Evolutionary conservation across 164 flowering plant genomes (phyloP), one percentile per base, ranked within the genome.

Genomic region (Chimonanthus praecox): DNA sequence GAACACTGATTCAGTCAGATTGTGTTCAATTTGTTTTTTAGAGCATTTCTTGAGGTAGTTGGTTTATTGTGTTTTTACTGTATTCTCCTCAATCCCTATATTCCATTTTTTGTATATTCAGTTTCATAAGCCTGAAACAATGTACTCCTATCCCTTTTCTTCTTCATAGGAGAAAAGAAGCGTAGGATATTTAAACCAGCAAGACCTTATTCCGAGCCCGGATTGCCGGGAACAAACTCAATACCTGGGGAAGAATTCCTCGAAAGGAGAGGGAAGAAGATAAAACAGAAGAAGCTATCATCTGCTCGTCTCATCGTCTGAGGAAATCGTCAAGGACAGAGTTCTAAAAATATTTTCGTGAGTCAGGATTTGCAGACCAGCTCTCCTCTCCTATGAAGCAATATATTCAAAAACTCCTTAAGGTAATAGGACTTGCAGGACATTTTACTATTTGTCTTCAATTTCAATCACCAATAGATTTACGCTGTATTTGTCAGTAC

Each of bases 321-420:
- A 0, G 0, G 21, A 20, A 20, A 20, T 20, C 21, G 21, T 20
- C 21, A 20, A 20, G 21, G 21, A 20, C 21, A 20, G 21, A 20
- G 21, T 20, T 20, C 0, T 20, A 20, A 20, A 20, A 20, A 20
- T 20, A 20, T 20, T 20, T 20, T 20, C 21, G 21, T 83, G 85
- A 88, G 76, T 88, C 92, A 20, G 94, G 97, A 7, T 72, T 77
- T 49, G 99, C 97, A 45, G 83, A 87, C 69, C 83, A 81, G 46
- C 89, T 94, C 46, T 80, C 94, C 46, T 75, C 87, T 74, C 66
- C 75, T 20, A 54, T 87, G 70, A 94, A 91, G 82, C 85, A 77
- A 47, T 88, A 84, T 83, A 87, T 92, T 75, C 92, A 85, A 66
- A 82, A 73, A 49, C 95, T 92, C 46, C 89, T 92, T 60, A 89